phyloP scores from a whole-genome alignment of 2,329 filamentous ascomycete genomes.

The Tolypocladium amazonense region DNA sequence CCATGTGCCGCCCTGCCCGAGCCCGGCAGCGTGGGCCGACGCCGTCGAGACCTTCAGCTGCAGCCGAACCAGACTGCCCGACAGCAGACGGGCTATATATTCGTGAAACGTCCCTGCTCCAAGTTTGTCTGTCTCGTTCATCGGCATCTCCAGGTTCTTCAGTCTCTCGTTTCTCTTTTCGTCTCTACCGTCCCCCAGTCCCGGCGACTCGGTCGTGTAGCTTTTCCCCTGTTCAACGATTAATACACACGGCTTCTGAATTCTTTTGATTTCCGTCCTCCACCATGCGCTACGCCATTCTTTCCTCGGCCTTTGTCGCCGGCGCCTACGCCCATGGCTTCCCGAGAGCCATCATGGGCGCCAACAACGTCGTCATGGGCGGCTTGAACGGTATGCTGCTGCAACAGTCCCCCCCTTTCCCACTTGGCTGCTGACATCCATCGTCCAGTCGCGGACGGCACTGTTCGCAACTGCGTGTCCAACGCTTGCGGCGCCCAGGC shows the following conservation, averaged over 20 bases:
- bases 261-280: background rate
- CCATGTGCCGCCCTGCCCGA: background rate
- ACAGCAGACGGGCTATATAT: background rate
- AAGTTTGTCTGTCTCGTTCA: background rate
- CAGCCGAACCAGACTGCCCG: background rate
- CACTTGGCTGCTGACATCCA: background rate
- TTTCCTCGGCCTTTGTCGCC: conserved; percentile 27
- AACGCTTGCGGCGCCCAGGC: conserved; percentile 53
- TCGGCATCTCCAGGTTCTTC: background rate
- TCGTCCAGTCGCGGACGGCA: conserved; percentile 46
- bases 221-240: background rate
- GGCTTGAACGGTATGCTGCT: conserved; percentile 30
- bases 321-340: conserved; percentile 47
- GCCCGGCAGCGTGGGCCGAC: background rate
- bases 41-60: background rate
- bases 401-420: background rate
- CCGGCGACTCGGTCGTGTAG: background rate
- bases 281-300: conserved; percentile 19
- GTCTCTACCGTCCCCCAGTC: conserved; percentile 1
- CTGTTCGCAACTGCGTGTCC: conserved; percentile 53
- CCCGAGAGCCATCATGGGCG: conserved; percentile 42
- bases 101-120: background rate
- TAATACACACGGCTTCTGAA: background rate
- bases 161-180: background rate
- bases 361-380: conserved; percentile 53